A percentile compares a stretch with the other conserved stretches of the same genome.
These are phyloP conservation scores for Colletotrichum filicis DNA, from an alignment of 2,329 filamentous ascomycete genomes.

Conservation along the genomic window DNA sequence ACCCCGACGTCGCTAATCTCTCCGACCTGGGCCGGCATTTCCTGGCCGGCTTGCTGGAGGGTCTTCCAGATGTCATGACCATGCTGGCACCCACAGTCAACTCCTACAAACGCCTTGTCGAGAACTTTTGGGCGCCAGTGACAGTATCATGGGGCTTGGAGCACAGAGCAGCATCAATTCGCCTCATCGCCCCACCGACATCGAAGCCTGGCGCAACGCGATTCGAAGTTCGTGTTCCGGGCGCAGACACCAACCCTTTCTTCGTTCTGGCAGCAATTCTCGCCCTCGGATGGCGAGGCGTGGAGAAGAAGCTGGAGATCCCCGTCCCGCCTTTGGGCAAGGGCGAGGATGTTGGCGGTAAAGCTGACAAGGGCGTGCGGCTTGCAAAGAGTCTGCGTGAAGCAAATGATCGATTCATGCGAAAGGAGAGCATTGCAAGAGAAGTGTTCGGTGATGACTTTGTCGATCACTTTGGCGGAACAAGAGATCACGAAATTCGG, in stretches of 20 bases:
- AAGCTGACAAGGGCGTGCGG: conserved; percentile 76
- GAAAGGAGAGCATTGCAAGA: conserved; percentile 85
- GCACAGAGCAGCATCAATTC: conserved; percentile 90
- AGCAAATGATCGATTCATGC: conserved; percentile 82
- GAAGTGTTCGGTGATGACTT: conserved; percentile 96
- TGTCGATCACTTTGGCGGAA: conserved; percentile 94
- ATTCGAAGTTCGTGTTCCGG: conserved; percentile 92
- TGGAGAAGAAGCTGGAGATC: conserved; percentile 91
- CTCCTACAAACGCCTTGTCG: conserved; percentile 96
- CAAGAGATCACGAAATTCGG: conserved; percentile 88
- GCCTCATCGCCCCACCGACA: conserved; percentile 89
- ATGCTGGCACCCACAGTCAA: conserved; percentile 94
- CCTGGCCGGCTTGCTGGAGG: conserved; percentile 88
- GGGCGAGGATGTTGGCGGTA: conserved; percentile 82
- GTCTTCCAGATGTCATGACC: conserved; percentile 95
- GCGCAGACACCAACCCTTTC: conserved; percentile 93
- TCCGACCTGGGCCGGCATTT: conserved; percentile 94
- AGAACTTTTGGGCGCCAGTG: conserved; percentile 99
- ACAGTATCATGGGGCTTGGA: conserved; percentile 98
- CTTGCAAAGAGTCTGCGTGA: conserved; percentile 88
- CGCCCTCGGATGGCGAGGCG: conserved; percentile 88
- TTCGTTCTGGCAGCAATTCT: conserved; percentile 89
- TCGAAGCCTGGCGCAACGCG: conserved; percentile 86
- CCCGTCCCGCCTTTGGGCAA: conserved; percentile 84
- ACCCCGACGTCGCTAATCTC: conserved; percentile 80